phyloP scores from a whole-genome alignment of 495 filamentous ascomycete genomes.

The Pseudotulostoma volvatum region DNA sequence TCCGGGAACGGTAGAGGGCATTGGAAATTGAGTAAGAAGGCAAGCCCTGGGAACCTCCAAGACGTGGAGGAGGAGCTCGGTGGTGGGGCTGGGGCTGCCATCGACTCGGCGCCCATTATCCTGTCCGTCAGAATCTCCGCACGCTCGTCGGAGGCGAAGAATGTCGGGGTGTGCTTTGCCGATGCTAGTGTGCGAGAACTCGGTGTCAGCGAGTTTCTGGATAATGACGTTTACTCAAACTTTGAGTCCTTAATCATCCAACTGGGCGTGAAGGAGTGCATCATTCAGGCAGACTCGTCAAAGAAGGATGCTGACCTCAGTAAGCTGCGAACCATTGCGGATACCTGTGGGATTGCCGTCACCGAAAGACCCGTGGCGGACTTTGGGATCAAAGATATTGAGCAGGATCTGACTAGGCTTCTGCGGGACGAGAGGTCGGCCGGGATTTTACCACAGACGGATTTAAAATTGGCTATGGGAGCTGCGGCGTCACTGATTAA shows the following conservation, averaged over 20 bases:
- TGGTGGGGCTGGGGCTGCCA: constrained; percentile 32
- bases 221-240: constrained; percentile 97
- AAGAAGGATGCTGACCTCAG: constrained; percentile 77
- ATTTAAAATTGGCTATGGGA: constrained; percentile 93
- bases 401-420: constrained; percentile 79
- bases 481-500: constrained; percentile 88
- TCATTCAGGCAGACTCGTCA: constrained; percentile 58
- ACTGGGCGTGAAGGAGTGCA: constrained; percentile 84
- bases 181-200: constrained; percentile 94
- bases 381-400: constrained; percentile 84
- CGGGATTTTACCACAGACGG: constrained; percentile 69
- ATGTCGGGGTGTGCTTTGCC: constrained; percentile 91
- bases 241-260: constrained; percentile 95
- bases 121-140: constrained; percentile 83
- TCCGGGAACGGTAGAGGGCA: constrained; percentile 48
- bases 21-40: constrained; percentile 84
- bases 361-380: constrained; percentile 60
- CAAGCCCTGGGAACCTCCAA: constrained; percentile 89
- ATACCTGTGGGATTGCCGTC: constrained; percentile 79
- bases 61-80: constrained; percentile 95
- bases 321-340: constrained; percentile 76
- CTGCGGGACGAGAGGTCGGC: constrained; percentile 70
- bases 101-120: constrained; percentile 84
- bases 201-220: constrained; percentile 91
- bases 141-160: constrained; percentile 68